These are phyloP conservation scores for Dillenia turbinata DNA, from an alignment of 164 flowering plant species.

Conservation along the genomic window DNA sequence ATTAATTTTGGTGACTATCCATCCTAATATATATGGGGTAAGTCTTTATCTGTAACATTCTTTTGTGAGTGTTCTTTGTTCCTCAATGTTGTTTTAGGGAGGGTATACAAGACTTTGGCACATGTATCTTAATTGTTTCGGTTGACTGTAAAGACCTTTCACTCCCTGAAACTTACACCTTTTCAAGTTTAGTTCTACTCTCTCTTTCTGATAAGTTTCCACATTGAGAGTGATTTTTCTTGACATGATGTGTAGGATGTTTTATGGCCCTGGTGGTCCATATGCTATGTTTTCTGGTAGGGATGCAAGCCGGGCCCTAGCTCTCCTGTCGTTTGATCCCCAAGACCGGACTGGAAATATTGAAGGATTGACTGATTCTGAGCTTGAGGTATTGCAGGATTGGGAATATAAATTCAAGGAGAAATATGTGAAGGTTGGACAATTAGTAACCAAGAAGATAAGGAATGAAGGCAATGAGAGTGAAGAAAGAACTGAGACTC, in stretches of 20 bases:
- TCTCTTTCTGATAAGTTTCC: too few species aligned
- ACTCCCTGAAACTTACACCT: too few species aligned
- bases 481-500: constrained; percentile 12
- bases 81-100: too few species aligned
- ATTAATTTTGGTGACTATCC: too few species aligned
- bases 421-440: constrained; percentile 71
- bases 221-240: too few species aligned
- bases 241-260: constrained; percentile 42
- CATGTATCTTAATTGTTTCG: too few species aligned
- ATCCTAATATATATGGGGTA: too few species aligned
- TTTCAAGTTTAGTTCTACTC: too few species aligned
- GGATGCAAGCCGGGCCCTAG: constrained; percentile 76
- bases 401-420: constrained; percentile 82
- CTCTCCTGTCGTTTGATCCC: constrained; percentile 65
- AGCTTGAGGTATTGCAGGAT: constrained; percentile 58
- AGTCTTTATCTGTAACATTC: too few species aligned
- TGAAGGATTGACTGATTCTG: constrained; percentile 41
- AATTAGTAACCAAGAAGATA: constrained; percentile 19
- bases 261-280: constrained; percentile 80
- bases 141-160: too few species aligned
- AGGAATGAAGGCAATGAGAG: background rate
- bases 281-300: constrained; percentile 75
- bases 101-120: too few species aligned
- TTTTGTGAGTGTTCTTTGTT: too few species aligned
- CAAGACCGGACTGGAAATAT: constrained; percentile 59